A percentile compares a stretch with the other conserved stretches of the same genome.
These are phyloP conservation scores for Pythium diclinum DNA, from an alignment of 352 stramenopile genomes.

Conservation along the genomic window DNA sequence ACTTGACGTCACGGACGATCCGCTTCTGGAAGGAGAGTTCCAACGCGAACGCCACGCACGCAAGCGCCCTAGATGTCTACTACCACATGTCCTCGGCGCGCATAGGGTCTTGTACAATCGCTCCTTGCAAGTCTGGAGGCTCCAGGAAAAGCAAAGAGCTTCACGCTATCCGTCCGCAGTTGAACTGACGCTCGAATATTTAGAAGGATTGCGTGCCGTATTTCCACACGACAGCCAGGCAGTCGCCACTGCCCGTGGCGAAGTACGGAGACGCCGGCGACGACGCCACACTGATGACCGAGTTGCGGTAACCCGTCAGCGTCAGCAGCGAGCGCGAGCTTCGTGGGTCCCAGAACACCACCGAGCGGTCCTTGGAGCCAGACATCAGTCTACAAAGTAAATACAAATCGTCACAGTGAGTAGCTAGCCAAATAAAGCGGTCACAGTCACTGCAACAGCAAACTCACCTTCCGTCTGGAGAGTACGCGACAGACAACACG, in stretches of 20 bases:
- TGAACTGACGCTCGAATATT: constrained; percentile 41
- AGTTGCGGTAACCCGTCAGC: constrained; percentile 82
- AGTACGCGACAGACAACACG: constrained; percentile 82
- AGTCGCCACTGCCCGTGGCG: constrained; percentile 80
- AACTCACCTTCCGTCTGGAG: constrained; percentile 79
- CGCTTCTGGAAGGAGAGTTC: background rate
- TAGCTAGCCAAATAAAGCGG: too few species aligned
- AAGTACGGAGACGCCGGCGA: constrained; percentile 85
- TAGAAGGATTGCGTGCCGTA: constrained; percentile 89
- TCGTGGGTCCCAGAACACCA: constrained; percentile 86
- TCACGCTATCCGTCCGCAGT: constrained; percentile 1
- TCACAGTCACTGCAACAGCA: too few species aligned
- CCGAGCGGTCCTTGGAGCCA: constrained; percentile 81
- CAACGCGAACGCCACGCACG: background rate
- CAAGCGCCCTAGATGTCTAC: constrained; percentile 22
- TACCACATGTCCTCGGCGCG: constrained; percentile 25
- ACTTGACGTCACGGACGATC: background rate
- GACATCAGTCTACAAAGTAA: constrained; percentile 78
- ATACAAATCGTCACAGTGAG: too few species aligned
- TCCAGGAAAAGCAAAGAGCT: background rate
- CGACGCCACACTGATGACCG: constrained; percentile 83
- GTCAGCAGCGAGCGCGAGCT: constrained; percentile 80
- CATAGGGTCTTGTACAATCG: constrained; percentile 26
- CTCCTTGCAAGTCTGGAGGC: background rate
- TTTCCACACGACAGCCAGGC: constrained; percentile 85